Base-by-base conservation (phyloP, 2,329 filamentous ascomycete genomes). In the Calonectria hawksworthii region DNA sequence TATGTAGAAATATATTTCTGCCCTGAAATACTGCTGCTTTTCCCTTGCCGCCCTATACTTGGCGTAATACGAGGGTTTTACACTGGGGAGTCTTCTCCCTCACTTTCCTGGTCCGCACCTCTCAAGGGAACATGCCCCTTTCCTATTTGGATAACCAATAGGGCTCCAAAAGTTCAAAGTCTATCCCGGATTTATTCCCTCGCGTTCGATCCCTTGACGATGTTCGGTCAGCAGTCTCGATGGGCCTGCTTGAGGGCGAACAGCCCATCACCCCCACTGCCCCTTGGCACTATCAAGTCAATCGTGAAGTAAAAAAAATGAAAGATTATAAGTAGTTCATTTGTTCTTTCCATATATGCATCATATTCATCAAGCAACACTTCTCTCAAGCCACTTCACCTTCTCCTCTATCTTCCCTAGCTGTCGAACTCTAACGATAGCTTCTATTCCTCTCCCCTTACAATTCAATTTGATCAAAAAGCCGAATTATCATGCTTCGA, bases 401-500 rank as follows among this genome's bases (percentile, higher is more conserved):
- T 44, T 21, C 36, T 26, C 38, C 52, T 51, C 34, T 41, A 14
- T 50, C 32, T 23, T 34, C 18, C 50, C 14, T 41, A n/a, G 36
- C 26, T n/a, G n/a, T n/a, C n/a, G n/a, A n/a, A n/a, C n/a, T n/a
- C n/a, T n/a, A n/a, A n/a, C n/a, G n/a, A n/a, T n/a, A n/a, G n/a
- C n/a, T n/a, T n/a, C n/a, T 65, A 36, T 56, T 64, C 73, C 51
- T 23, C 16, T 47, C 21, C 68, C 36, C n/a, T 52, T n/a, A n/a
- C n/a, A n/a, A n/a, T n/a, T n/a, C n/a, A n/a, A n/a, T n/a, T n/a
- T n/a, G n/a, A n/a, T n/a, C n/a, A n/a, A n/a, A n/a, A n/a, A n/a
- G n/a, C n/a, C n/a, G n/a, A 47, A 41, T 66, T 30, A 68, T 59
- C 26, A 84, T 83, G 82, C 76, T 81, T 72, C 81, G 76, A 56